Evolutionary conservation across 1,139 yeast genomes (phyloP).

Genomic region (Candida pseudocylindracea): DNA sequence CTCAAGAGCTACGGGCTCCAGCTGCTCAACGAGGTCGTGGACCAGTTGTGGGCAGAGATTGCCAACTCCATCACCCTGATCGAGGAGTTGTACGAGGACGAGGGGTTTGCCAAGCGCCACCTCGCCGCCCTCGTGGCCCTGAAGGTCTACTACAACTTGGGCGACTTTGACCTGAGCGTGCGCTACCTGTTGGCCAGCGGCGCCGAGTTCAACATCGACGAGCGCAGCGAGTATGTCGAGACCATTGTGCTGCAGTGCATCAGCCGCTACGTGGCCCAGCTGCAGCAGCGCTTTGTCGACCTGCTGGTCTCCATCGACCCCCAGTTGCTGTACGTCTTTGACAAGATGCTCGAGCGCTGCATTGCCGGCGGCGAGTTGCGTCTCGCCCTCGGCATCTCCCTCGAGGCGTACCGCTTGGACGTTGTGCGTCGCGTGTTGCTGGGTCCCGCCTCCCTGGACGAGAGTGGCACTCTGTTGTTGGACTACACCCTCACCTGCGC

Average conservation of each 20-base stretch:
- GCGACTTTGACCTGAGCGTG: conserved; percentile 84
- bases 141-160: conserved; percentile 85
- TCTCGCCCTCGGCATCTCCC: conserved; percentile 76
- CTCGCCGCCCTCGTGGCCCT: conserved; percentile 88
- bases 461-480: conserved; percentile 20
- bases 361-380: conserved; percentile 46
- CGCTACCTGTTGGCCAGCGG: conserved; percentile 78
- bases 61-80: conserved; percentile 75
- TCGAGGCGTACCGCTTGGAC: conserved; percentile 78
- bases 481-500: conserved; percentile 64
- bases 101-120: conserved; percentile 46
- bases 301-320: conserved; percentile 22
- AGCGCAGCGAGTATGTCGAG: conserved; percentile 68
- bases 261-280: conserved; percentile 48
- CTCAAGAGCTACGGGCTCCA: conserved; percentile 72
- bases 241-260: conserved; percentile 89
- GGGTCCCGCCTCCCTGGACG: conserved; percentile 18
- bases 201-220: conserved; percentile 52
- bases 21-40: conserved; percentile 64
- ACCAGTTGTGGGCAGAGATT: conserved; percentile 93
- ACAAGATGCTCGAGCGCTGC: conserved; percentile 71
- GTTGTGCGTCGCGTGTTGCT: conserved; percentile 42
- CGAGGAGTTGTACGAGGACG: conserved; percentile 83
- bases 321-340: conserved; percentile 50
- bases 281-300: conserved; percentile 26